Base-by-base conservation (phyloP, 768 basidiomycete species). In the Cystofilobasidium capitatum region DNA sequence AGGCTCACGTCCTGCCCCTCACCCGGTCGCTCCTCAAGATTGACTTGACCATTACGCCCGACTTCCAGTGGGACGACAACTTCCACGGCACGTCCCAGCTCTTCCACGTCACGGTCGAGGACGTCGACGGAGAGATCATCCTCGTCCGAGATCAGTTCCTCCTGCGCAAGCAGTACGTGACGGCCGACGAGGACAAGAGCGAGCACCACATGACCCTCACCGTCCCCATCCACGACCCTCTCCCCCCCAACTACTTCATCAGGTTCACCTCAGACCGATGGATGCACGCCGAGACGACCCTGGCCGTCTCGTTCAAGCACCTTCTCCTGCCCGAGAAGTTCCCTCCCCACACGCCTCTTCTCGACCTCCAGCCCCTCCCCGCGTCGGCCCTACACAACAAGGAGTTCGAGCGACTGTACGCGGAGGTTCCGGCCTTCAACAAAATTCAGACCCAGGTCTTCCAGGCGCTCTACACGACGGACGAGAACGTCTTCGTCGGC, bases 381-480 rank as follows among this genome's bases (percentile, higher is more conserved):
- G 81, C 96, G 17, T 85, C 89, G 0, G 93, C 92, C 0, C 81
- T 99, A 5, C 91, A 94, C 77, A 96, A 96, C 82, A 85, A 87
- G 73, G 89, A 92, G 69, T 98, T 86, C 71, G 91, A 98, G 76
- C 81, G 82, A 0, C 83, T 98, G 49, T 99, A 97, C 76, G 83
- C 82, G 22, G 84, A 84, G 0, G 86, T 98, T 71, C 82, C 85
- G 69, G 85, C 84, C 0, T 98, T 97, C 82, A 98, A 98, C 83
- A 99, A 97, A 78, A 97, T 98, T 70, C 96, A 98, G 76, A 98
- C 91, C 0, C 96, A 98, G 77, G 93, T 96, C 54, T 98, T 99
- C 86, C 92, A 97, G 73, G 93, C 94, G 0, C 81, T 99, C 0
- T 99, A 97, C 76, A 91, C 89, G 0, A 86, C 91, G 0, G 93